Conservation (phyloP, 306 rosid genomes). For the Oemleria cerasiformis region DNA sequence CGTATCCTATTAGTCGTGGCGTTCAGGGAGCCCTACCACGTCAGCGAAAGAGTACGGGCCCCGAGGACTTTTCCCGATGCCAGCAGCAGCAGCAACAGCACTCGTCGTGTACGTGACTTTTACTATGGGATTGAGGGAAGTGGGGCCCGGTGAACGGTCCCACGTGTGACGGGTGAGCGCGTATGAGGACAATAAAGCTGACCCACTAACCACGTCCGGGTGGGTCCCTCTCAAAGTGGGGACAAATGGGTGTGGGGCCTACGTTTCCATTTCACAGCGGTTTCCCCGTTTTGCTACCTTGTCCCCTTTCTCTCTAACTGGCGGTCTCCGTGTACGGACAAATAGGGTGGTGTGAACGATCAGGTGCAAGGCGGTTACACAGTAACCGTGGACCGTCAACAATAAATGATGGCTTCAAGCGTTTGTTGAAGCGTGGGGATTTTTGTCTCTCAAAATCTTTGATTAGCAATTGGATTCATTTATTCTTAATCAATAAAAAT, state of each 20-base stretch:
- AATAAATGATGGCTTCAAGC: slow-evolving; percentile 3
- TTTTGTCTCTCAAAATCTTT: neutral
- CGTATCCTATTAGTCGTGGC: slow-evolving; percentile 19
- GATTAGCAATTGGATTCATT: neutral
- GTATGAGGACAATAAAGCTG: slow-evolving; percentile 22
- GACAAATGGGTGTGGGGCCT: slow-evolving; percentile 35
- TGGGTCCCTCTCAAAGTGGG: slow-evolving; percentile 4
- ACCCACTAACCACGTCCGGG: slow-evolving; percentile 28
- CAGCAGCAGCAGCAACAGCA: neutral
- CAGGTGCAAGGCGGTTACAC: slow-evolving; percentile 10
- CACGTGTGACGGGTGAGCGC: slow-evolving; percentile 42
- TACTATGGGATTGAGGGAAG: neutral
- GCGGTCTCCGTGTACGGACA: slow-evolving; percentile 44
- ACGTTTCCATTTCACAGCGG: slow-evolving; percentile 10
- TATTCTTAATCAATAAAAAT: neutral
- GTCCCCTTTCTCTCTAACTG: slow-evolving; percentile 31
- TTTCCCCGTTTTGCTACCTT: slow-evolving; percentile 31
- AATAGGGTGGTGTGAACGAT: slow-evolving; percentile 7
- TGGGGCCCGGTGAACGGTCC: neutral
- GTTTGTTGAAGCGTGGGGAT: neutral
- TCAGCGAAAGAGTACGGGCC: neutral
- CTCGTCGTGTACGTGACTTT: slow-evolving; percentile 20
- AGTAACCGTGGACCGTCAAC: neutral
- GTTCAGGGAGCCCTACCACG: slow-evolving; percentile 16
- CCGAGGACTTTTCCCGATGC: neutral